Percentiles rank a stretch among this genome's conserved stretches.
These are phyloP conservation scores for Microdochium nivale DNA, from an alignment of 2,329 filamentous ascomycete species.

Conservation along the genomic window DNA sequence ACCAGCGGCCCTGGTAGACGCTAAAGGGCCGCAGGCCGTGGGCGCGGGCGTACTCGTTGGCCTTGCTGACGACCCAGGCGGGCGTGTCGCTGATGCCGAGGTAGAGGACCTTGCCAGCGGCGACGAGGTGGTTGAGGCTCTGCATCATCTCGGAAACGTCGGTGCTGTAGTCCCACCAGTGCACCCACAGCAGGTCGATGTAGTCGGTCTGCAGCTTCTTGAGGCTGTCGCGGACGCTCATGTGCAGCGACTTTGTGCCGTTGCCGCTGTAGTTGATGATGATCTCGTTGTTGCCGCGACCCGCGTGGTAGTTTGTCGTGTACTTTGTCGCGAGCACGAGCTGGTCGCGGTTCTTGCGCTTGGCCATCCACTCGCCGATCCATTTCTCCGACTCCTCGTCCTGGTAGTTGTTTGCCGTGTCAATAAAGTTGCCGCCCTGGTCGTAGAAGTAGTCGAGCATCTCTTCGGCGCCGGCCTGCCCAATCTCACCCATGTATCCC, in stretches of 20 bases:
- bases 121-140: constrained; percentile 29
- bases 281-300: constrained; percentile 27
- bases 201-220: constrained; percentile 56
- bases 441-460: constrained; percentile 49
- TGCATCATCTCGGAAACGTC: constrained; percentile 34
- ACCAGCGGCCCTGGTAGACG: constrained; percentile 32
- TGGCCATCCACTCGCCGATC: constrained; percentile 48
- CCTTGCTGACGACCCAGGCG: constrained; percentile 28
- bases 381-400: constrained; percentile 46
- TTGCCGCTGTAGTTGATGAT: constrained; percentile 50
- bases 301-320: constrained; percentile 36
- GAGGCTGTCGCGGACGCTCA: constrained; percentile 46
- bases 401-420: constrained; percentile 53
- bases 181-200: constrained; percentile 35
- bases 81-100: constrained; percentile 30
- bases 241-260: constrained; percentile 49
- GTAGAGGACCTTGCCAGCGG: constrained; percentile 31
- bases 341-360: constrained; percentile 40
- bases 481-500: constrained; percentile 39
- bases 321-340: constrained; percentile 50
- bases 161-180: constrained; percentile 34
- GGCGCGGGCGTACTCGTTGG: constrained; percentile 27
- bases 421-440: constrained; percentile 60
- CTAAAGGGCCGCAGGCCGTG: constrained; percentile 26
- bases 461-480: constrained; percentile 44